Evolutionary conservation across 2,329 filamentous ascomycete species (phyloP), one percentile per base, ranked within the genome.

Genomic region (Hymenoscyphus fraxineus): DNA sequence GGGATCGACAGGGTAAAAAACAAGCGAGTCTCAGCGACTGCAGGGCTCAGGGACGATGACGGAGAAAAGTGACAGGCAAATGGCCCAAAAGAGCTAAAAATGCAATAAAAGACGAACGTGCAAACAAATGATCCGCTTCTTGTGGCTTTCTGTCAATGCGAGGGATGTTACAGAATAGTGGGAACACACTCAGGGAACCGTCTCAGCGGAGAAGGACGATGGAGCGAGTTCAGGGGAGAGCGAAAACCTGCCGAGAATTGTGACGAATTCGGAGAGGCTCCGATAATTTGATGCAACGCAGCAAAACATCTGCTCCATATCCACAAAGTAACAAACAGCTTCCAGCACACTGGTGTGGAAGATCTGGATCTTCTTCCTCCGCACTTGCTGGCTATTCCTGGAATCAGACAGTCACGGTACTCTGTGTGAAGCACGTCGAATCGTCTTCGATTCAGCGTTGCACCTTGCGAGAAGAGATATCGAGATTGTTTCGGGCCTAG

Each of bases 101-200:
- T 70, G 67, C 68, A 70, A 68, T 68, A 68, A 64, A 64, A 63
- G 62, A 63, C 41, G 63, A 66, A 65, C 64, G 61, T 47, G 64
- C 47, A 55, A 62, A 64, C 66, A 67, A 54, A 54, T 22, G 47
- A 19, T 19, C 47, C 47, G 22, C 19, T 27, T 54, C n/a, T 19
- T 54, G 19, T 54, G 47, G 47, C 47, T 54, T 47, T 54, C 22
- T 16, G 47, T 54, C 47, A 54, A 66, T 63, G 64, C 66, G 58
- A 56, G 58, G 31, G 61, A 54, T 65, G 69, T 71, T 68, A 71
- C 69, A 71, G 61, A 65, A 58, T n/a, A 65, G 66, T 66, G 64
- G 60, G 64, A 39, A 58, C 47, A 22, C 19, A 12, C 47, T 56
- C 51, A 38, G 64, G 64, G 66, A 55, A 67, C 60, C 59, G 59